Evolutionary conservation across 106 monocot genomes (phyloP), one percentile per base, ranked within the genome.

Genomic region (Iris macrosiphon): DNA sequence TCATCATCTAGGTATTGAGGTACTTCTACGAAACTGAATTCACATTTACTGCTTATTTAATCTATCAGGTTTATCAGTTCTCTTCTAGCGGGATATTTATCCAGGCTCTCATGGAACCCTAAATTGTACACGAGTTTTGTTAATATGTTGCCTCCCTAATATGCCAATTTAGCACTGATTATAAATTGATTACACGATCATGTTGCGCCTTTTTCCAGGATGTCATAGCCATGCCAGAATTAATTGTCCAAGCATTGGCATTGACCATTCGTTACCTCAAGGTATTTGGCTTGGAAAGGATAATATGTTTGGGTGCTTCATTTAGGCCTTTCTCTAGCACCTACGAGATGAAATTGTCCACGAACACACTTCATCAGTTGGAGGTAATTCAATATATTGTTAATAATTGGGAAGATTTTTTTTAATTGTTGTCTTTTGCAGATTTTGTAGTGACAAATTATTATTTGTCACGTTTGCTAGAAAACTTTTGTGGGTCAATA

Each of bases 221-320:
- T 57, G 84, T 98, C 45, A 68, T 91, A 71, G 29, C 66, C 24
- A 73, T 98, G 98, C 78, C 98, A 24, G 87, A 83, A 39, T 64
- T 98, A 76, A 68, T 87, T 49, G 59, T 87, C 48, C 86, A 83
- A 55, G 90, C 98, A 72, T 68, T 98, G 38, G 87, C 98, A 24
- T 60, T 84, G 40, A 64, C 77, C 18, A 78, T 80, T n/a, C 69
- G 78, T 50, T 78, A 91, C 61, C 87, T 98, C n/a, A 87, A 87
- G 57, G 66, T 71, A 35, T 98, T 98, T 68, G 98, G 91, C 24
- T 69, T 98, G 64, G 91, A 98, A 68, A 77, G 83, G 52, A 79
- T 91, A 42, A 31, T 98, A 53, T 71, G 56, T 51, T 55, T 71
- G 32, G 77, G 83, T 75, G 74, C 91, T 75, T 87, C 91, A 10